phyloP scores from a whole-genome alignment of 768 basidiomycete species.

The Candolleomyces aberdarensis region DNA sequence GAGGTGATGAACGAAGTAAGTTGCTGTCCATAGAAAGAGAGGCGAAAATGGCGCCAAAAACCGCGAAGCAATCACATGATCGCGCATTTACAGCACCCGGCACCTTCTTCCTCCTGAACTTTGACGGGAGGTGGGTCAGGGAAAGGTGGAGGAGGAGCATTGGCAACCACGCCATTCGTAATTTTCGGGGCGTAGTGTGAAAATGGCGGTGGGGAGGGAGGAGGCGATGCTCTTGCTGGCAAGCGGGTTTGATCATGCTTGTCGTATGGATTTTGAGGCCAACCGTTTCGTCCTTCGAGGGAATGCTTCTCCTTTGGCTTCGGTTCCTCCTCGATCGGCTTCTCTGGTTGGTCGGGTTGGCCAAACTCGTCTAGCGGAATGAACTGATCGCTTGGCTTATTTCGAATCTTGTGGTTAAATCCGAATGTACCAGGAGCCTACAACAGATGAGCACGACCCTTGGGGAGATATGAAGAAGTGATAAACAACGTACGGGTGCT shows the following conservation, averaged over 20 bases:
- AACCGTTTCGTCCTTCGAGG: conserved; percentile 14
- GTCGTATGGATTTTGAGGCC: conserved; percentile 18
- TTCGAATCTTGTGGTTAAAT: conserved; percentile 60
- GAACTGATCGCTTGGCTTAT: conserved; percentile 40
- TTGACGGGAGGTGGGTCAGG: conserved; percentile 17
- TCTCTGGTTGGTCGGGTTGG: conserved; percentile 19
- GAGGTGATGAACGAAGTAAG: not conserved
- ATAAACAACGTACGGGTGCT: conserved; percentile 54
- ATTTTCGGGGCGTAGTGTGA: conserved; percentile 47
- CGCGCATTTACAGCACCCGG: conserved; percentile 79
- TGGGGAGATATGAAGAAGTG: not conserved
- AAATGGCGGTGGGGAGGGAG: conserved; percentile 61
- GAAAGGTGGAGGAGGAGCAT: conserved; percentile 5
- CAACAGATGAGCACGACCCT: too few relatives aligned
- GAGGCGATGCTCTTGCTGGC: conserved; percentile 32
- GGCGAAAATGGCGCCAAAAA: not conserved
- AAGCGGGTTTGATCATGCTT: conserved; percentile 25
- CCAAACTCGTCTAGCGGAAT: conserved; percentile 73
- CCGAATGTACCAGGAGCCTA: conserved; percentile 85
- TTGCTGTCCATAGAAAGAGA: not conserved
- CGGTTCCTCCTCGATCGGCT: not conserved
- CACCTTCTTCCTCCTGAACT: conserved; percentile 44
- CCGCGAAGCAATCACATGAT: conserved; percentile 60
- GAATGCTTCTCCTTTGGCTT: conserved; percentile 11
- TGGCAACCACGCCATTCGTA: conserved; percentile 7